A percentile compares a stretch with the other conserved stretches of the same genome.
Conservation (phyloP, 306 rosid species). For the Vigna unguiculata region DNA sequence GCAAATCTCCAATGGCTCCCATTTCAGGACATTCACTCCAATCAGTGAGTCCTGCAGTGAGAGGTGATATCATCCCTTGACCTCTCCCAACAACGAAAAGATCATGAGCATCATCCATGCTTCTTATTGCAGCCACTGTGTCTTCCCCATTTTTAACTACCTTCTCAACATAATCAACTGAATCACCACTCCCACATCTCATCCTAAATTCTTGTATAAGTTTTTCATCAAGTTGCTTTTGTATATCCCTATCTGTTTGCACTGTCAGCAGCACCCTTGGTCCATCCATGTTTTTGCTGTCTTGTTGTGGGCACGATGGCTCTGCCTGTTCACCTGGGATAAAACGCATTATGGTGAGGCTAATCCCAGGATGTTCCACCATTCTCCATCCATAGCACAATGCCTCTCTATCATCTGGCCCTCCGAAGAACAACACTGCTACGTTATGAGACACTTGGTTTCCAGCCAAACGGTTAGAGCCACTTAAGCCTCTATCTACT, state of each 20-base stretch:
- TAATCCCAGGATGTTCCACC: conserved; percentile 69
- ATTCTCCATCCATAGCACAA: conserved; percentile 84
- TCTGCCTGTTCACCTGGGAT: conserved; percentile 52
- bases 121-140: conserved; percentile 73
- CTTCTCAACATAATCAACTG: conserved; percentile 61
- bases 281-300: neutral
- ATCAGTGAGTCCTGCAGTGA: conserved; percentile 89
- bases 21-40: conserved; percentile 98
- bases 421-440: conserved; percentile 78
- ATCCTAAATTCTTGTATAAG: conserved; percentile 57
- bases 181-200: conserved; percentile 35
- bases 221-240: conserved; percentile 66
- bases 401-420: conserved; percentile 95
- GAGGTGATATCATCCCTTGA: conserved; percentile 70
- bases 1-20: conserved; percentile 85
- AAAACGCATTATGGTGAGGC: conserved; percentile 67
- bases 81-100: conserved; percentile 92
- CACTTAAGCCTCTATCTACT: conserved; percentile 82
- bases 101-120: conserved; percentile 73
- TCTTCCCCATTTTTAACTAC: conserved; percentile 87
- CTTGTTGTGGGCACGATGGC: neutral
- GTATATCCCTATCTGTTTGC: conserved; percentile 54
- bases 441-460: conserved; percentile 64
- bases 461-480: conserved; percentile 56
- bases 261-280: conserved; percentile 46